These are phyloP conservation scores for Fusarium sp. DNA, from an alignment of 2,329 filamentous ascomycete genomes.

Conservation along the genomic window DNA sequence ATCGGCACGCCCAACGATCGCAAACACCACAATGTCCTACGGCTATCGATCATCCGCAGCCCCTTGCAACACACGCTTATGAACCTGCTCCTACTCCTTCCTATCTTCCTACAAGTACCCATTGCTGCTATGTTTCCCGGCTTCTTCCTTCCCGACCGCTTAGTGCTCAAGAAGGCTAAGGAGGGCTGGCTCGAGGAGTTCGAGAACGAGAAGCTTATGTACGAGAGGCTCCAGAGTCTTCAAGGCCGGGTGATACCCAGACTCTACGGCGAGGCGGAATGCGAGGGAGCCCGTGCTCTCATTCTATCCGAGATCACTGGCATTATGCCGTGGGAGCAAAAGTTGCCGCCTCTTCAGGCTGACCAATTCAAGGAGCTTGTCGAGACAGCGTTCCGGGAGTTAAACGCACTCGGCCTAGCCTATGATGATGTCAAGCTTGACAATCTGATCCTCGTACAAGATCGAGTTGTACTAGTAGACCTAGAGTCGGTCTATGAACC, in stretches of 20 bases:
- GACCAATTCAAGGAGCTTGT: slow-evolving; percentile 1
- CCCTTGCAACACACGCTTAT: not conserved
- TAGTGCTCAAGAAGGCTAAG: slow-evolving; percentile 38
- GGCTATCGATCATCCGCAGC: not conserved
- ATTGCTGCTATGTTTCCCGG: not conserved
- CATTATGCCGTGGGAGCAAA: slow-evolving; percentile 1
- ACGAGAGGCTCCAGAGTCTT: slow-evolving; percentile 27
- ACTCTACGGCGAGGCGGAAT: slow-evolving; percentile 32
- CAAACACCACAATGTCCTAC: not conserved
- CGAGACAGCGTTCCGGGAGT: not conserved
- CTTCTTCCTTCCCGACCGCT: not conserved
- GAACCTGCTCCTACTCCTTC: not conserved
- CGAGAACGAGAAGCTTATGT: slow-evolving; percentile 35
- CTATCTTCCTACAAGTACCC: not conserved
- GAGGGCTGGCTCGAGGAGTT: slow-evolving; percentile 40
- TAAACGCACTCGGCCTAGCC: not conserved
- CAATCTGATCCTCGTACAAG: not conserved
- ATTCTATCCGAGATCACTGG: slow-evolving; percentile 39
- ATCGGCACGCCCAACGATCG: not conserved
- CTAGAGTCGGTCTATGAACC: slow-evolving; percentile 1
- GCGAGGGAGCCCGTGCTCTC: slow-evolving; percentile 33
- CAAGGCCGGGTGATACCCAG: slow-evolving; percentile 37
- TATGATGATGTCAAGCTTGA: slow-evolving; percentile 1
- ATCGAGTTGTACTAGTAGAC: not conserved
- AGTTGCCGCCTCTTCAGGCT: not conserved